Evolutionary conservation across 495 filamentous ascomycete species (phyloP).

Genomic region (Neurospora tetrasperma): DNA sequence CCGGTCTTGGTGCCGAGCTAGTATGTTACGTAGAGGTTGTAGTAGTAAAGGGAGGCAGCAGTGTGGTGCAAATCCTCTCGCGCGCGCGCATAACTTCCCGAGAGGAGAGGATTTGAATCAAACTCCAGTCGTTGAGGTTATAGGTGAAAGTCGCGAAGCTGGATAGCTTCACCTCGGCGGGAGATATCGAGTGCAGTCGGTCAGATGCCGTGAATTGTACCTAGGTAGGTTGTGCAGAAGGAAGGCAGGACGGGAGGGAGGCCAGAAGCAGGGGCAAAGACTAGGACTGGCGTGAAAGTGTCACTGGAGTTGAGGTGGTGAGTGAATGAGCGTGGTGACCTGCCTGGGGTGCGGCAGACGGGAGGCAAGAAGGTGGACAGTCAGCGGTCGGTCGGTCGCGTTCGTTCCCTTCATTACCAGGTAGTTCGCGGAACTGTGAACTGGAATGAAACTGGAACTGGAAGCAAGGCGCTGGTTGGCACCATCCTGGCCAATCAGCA

Average conservation of each 20-base stretch:
- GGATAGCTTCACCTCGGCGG: background rate
- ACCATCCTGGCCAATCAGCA: background rate
- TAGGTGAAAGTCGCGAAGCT: background rate
- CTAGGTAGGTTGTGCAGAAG: background rate
- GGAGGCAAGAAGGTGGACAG: background rate
- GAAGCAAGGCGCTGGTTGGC: background rate
- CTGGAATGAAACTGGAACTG: background rate
- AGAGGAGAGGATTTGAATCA: background rate
- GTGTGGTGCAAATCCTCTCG: background rate
- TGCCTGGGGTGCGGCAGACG: background rate
- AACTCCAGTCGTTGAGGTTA: background rate
- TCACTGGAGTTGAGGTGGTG: background rate
- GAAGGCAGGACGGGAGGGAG: background rate
- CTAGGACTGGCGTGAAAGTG: background rate
- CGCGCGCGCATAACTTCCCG: background rate
- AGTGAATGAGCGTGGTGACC: background rate
- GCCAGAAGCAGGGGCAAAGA: background rate
- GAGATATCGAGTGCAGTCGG: background rate
- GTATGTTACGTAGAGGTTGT: background rate
- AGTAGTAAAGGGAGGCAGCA: background rate
- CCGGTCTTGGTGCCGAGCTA: background rate
- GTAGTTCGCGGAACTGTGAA: background rate
- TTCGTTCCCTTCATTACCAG: background rate
- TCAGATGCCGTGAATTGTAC: background rate
- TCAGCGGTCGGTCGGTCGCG: background rate